Conservation (phyloP, 2,329 filamentous ascomycete species). For the Fonsecaea monophora region DNA sequence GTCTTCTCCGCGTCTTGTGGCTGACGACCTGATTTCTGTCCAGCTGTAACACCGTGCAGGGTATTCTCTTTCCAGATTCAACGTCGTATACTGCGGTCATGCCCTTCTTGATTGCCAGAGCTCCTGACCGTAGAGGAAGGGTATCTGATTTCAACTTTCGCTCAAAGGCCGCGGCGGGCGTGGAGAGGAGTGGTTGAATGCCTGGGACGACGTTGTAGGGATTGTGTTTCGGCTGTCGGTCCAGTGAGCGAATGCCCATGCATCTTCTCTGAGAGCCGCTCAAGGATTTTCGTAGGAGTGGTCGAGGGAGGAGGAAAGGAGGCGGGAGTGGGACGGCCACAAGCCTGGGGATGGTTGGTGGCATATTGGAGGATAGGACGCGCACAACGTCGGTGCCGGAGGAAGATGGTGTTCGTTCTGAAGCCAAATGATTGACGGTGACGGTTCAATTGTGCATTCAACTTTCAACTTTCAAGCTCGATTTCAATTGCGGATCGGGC, state of each 20-base stretch:
- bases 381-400: conserved; percentile 17
- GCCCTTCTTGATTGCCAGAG: conserved; percentile 88
- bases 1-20: conserved; percentile 77
- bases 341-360: conserved; percentile 29
- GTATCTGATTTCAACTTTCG: conserved; percentile 60
- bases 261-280: conserved; percentile 43
- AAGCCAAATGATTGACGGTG: not conserved
- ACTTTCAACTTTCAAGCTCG: not conserved
- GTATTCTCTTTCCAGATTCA: conserved; percentile 74
- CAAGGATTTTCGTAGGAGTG: conserved; percentile 34
- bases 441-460: not conserved
- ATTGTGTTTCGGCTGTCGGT: conserved; percentile 53
- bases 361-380: conserved; percentile 33
- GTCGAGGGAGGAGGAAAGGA: conserved; percentile 41
- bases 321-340: conserved; percentile 37
- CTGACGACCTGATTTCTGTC: conserved; percentile 89
- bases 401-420: not conserved
- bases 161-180: conserved; percentile 64
- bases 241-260: conserved; percentile 65
- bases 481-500: not conserved
- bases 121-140: conserved; percentile 74
- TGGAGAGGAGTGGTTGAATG: conserved; percentile 59
- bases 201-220: conserved; percentile 61
- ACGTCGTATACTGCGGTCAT: conserved; percentile 90
- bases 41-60: conserved; percentile 92